Evolutionary conservation across 306 rosid species (phyloP), one percentile per base, ranked within the genome.

Genomic region (Dalbergia cultrata): DNA sequence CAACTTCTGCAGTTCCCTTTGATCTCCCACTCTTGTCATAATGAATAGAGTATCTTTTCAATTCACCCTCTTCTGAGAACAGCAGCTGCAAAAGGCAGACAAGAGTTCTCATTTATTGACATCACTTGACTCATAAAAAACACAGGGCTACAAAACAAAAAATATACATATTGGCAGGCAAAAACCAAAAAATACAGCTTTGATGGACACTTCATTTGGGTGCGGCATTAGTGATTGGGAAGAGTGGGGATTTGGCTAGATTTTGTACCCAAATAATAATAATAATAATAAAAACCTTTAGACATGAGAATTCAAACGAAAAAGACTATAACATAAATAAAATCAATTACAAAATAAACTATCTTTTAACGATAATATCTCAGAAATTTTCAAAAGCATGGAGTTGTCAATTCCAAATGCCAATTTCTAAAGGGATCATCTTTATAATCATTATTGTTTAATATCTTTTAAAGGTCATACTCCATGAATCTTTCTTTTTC

Each of bases 1-100:
- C 89, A 81, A 89, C 92, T 80, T 89, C 92, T 16, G 90, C 90
- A 0, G 93, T 89, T 81, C 97, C 97, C 89, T 86, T 91, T 54
- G 97, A 89, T 85, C 86, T 89, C 80, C 93, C 93, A 70, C 84
- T 86, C 39, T 58, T 58, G 74, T 91, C 97, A 80, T 86, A 88
- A 79, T 91, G 92, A 77, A 89, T 74, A 62, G 81, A 26, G 74
- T 85, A 67, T 3, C 85, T 78, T 77, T 81, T 84, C 86, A 91
- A 17, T 6, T 79, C 90, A 63, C 97, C 97, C 50, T 86, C 81
- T 57, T 86, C 93, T 4, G 85, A 79, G 80, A 91, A 91, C 56
- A 91, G 83, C 56, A 88, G 79, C 93, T 91, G 90, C 70, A 70
- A 74, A 78, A 37, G 17, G 47, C 12, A 66, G 31, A 76, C 31